phyloP scores from a whole-genome alignment of 2,329 filamentous ascomycete genomes.

The Incumbomyces delicatus region DNA sequence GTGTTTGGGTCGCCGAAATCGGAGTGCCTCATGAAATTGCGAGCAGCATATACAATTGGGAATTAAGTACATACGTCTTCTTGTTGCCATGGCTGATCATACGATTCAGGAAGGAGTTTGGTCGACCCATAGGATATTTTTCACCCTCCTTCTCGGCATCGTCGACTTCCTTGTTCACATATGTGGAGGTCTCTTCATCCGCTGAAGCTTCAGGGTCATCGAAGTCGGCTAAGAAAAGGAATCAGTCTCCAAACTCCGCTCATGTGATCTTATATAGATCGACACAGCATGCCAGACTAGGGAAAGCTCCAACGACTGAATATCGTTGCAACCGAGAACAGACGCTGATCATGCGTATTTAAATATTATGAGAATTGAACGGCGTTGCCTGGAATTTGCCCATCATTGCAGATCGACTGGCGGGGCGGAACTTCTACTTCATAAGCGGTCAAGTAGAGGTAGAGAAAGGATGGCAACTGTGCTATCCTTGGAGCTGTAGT shows the following conservation, averaged over 20 bases:
- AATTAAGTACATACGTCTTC: constrained; percentile 14
- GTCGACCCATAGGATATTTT: constrained; percentile 15
- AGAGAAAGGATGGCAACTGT: too few species aligned
- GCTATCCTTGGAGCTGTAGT: too few species aligned
- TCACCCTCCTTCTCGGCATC: constrained; percentile 16
- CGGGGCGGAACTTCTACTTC: too few species aligned
- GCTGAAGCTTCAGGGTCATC: constrained; percentile 17
- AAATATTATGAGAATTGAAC: too few species aligned
- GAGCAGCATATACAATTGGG: background rate
- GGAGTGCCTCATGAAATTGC: too few species aligned
- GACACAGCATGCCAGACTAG: background rate
- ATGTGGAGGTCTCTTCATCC: constrained; percentile 17
- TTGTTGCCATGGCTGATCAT: constrained; percentile 20
- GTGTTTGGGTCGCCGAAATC: background rate
- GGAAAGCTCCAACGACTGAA: background rate
- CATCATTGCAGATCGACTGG: too few species aligned
- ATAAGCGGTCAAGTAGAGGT: too few species aligned
- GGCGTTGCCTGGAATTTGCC: too few species aligned
- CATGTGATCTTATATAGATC: background rate
- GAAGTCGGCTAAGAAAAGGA: constrained; percentile 13
- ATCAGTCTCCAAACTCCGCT: background rate
- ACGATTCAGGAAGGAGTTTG: constrained; percentile 19
- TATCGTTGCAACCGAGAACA: too few species aligned
- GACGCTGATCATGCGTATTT: too few species aligned
- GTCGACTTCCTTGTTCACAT: constrained; percentile 18